Percentiles rank a stretch among this genome's conserved stretches.
Evolutionary conservation across 495 filamentous ascomycete species (phyloP).

Genomic region (Penicillium dipodomyicola): DNA sequence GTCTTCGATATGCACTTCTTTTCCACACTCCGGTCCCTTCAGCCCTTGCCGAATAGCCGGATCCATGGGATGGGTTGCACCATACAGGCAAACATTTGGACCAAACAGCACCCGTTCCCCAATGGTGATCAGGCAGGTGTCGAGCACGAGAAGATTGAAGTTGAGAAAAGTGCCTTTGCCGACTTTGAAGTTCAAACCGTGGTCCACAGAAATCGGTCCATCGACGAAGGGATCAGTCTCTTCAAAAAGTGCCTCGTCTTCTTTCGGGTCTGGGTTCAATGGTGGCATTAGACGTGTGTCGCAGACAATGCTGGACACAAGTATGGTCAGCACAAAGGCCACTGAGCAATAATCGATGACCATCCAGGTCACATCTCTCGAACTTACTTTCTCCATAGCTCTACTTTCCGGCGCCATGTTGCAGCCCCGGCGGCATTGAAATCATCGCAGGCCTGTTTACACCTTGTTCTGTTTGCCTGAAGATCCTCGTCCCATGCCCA

Average conservation of each 20-base stretch:
- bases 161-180: conserved; percentile 70
- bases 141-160: conserved; percentile 68
- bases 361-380: background rate
- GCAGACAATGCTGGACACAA: conserved; percentile 47
- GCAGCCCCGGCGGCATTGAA: conserved; percentile 60
- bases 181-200: conserved; percentile 67
- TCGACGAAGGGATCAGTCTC: conserved; percentile 63
- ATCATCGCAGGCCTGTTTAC: conserved; percentile 53
- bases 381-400: conserved; percentile 70
- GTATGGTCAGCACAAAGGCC: background rate
- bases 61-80: conserved; percentile 70
- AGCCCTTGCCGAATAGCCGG: conserved; percentile 65
- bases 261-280: conserved; percentile 44
- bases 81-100: conserved; percentile 66
- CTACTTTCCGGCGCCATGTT: conserved; percentile 53
- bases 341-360: background rate
- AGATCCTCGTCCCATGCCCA: conserved; percentile 54
- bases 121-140: conserved; percentile 72
- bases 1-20: conserved; percentile 64
- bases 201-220: conserved; percentile 67
- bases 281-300: conserved; percentile 62
- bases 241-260: conserved; percentile 57
- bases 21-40: conserved; percentile 68
- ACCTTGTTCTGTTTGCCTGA: conserved; percentile 54
- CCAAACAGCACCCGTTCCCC: conserved; percentile 76